A percentile compares a stretch with the other conserved stretches of the same genome.
phyloP scores from a whole-genome alignment of 176 grass and related monocot species.

The Tillandsia leiboldiana region DNA sequence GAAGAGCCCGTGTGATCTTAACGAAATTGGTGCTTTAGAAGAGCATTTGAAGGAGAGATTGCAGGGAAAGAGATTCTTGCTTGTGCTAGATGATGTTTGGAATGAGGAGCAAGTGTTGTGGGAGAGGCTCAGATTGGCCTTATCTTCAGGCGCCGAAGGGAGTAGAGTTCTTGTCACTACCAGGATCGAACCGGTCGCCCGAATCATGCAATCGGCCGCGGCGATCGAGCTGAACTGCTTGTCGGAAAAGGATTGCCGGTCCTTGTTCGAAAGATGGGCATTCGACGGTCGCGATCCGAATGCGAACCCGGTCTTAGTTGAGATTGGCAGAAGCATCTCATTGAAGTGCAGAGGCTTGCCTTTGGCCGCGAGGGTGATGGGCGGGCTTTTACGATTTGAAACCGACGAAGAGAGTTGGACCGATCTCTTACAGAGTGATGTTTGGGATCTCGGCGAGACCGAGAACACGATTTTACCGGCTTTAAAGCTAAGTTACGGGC shows the following conservation, averaged over 20 bases:
- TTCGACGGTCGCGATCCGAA: slow-evolving; percentile 17
- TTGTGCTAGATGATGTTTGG: slow-evolving; percentile 51
- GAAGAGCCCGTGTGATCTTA: not conserved
- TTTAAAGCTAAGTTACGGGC: slow-evolving; percentile 7
- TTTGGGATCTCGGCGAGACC: slow-evolving; percentile 22
- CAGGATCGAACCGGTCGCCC: slow-evolving; percentile 15
- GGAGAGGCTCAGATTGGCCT: slow-evolving; percentile 13
- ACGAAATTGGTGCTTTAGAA: slow-evolving; percentile 25
- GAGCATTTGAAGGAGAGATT: slow-evolving; percentile 13
- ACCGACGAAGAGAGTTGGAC: slow-evolving; percentile 23
- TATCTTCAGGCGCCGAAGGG: slow-evolving; percentile 23
- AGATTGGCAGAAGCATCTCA: slow-evolving; percentile 23
- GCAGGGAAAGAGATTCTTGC: slow-evolving; percentile 29
- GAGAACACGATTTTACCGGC: not conserved
- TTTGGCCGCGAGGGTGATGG: slow-evolving; percentile 28
- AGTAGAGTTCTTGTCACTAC: slow-evolving; percentile 34
- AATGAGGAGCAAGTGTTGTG: slow-evolving; percentile 18
- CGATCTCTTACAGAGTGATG: slow-evolving; percentile 20
- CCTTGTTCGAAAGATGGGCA: slow-evolving; percentile 20
- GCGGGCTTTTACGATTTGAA: slow-evolving; percentile 17
- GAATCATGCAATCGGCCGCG: slow-evolving; percentile 14
- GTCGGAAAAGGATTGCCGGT: slow-evolving; percentile 23
- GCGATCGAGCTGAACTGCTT: slow-evolving; percentile 13
- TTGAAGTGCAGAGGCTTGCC: slow-evolving; percentile 27
- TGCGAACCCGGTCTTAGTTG: not conserved